Conservation (phyloP, 768 basidiomycete genomes). For the Macrolepiota albuminosa region DNA sequence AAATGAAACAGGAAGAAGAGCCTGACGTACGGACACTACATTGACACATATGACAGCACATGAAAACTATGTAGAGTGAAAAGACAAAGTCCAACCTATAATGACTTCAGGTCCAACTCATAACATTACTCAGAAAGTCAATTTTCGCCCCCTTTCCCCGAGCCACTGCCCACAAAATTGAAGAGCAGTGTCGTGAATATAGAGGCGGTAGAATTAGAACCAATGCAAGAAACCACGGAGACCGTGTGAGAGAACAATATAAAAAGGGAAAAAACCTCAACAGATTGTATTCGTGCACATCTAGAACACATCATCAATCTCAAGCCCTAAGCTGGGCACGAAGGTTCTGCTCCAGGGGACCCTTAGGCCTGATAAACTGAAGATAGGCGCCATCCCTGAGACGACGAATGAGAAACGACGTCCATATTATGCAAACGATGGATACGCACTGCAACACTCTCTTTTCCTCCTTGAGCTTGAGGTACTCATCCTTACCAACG, state of each 20-base stretch:
- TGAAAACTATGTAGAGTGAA: neutral
- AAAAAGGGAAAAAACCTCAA: neutral
- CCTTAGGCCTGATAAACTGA: conserved; percentile 88
- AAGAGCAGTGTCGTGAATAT: conserved; percentile 74
- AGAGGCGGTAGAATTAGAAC: conserved; percentile 34
- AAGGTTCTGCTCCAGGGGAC: conserved; percentile 80
- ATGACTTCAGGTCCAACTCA: neutral
- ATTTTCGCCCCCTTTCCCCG: conserved; percentile 85
- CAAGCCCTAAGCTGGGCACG: conserved; percentile 77
- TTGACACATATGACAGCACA: too few relatives aligned
- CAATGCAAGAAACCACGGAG: conserved; percentile 16
- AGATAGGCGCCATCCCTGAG: conserved; percentile 91
- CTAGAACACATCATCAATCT: conserved; percentile 15
- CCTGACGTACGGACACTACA: too few relatives aligned
- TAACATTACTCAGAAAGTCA: neutral
- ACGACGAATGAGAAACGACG: neutral
- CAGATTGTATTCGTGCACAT: conserved; percentile 9
- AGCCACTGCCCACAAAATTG: conserved; percentile 46
- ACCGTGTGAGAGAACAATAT: neutral
- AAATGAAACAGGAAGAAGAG: too few relatives aligned
- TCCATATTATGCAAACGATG: conserved; percentile 1
- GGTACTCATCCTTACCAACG: conserved; percentile 85
- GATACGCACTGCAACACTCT: conserved; percentile 76
- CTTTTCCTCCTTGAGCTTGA: conserved; percentile 86
- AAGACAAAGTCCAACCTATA: neutral